Percentiles rank a stretch among this genome's conserved stretches.
Conservation (phyloP, 2,329 filamentous ascomycete species). For the Blumeria graminis region DNA sequence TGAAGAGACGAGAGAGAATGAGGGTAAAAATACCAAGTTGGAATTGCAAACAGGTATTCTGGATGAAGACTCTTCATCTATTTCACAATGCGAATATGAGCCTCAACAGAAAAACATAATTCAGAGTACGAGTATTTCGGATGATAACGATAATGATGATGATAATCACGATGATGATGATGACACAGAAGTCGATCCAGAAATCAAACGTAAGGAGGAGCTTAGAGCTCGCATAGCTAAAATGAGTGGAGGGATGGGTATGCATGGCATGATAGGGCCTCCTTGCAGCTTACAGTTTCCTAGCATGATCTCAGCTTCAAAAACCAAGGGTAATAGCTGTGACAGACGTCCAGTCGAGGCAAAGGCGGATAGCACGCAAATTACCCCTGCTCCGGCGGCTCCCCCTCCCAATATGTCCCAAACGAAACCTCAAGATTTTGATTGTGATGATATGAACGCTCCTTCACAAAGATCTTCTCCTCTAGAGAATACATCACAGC, state of each 20-base stretch:
- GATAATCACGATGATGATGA: constrained; percentile 34
- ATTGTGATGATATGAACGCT: not conserved
- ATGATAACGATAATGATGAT: constrained; percentile 20
- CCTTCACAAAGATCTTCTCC: constrained; percentile 23
- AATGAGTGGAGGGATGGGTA: constrained; percentile 93
- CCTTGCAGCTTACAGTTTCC: constrained; percentile 42
- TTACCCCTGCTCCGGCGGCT: constrained; percentile 35
- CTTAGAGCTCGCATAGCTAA: constrained; percentile 90
- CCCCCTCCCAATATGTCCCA: constrained; percentile 48
- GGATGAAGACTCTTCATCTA: constrained; percentile 16
- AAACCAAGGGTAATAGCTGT: constrained; percentile 28
- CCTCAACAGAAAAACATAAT: constrained; percentile 16
- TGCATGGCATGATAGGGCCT: constrained; percentile 77
- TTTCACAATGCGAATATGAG: constrained; percentile 7
- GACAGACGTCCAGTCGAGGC: constrained; percentile 23
- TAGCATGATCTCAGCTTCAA: constrained; percentile 22
- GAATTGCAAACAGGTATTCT: constrained; percentile 20
- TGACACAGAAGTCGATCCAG: constrained; percentile 69
- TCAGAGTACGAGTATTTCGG: constrained; percentile 21
- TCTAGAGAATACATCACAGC: constrained; percentile 17
- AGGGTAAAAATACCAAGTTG: constrained; percentile 49
- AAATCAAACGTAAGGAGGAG: constrained; percentile 64
- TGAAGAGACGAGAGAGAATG: constrained; percentile 35
- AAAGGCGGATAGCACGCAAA: constrained; percentile 20
- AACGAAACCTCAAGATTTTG: constrained; percentile 12